Evolutionary conservation across 148 eudicot genomes (phyloP).

Genomic region (Nepenthes mirabilis): DNA sequence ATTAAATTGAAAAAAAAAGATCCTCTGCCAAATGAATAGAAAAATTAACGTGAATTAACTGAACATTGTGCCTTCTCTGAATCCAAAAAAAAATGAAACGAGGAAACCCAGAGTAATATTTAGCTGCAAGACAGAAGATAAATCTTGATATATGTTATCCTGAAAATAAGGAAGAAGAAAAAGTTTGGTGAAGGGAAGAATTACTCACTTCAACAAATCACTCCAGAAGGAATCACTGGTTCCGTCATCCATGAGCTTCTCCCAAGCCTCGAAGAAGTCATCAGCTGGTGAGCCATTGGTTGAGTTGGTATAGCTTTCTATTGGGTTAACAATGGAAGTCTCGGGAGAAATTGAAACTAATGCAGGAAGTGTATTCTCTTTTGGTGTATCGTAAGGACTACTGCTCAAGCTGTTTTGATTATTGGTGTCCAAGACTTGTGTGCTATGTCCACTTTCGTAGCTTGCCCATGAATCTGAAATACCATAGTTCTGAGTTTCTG

Average conservation of each 20-base stretch:
- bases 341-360: constrained; percentile 24
- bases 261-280: constrained; percentile 30
- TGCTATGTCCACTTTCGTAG: neutral
- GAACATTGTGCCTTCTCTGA: too few relatives aligned
- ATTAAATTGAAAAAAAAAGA: too few relatives aligned
- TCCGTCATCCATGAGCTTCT: constrained; percentile 34
- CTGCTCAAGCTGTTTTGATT: neutral
- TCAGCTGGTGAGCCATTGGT: constrained; percentile 11
- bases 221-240: constrained; percentile 28
- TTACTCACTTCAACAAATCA: constrained; percentile 18
- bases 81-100: too few relatives aligned
- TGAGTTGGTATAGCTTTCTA: constrained; percentile 26
- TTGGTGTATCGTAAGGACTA: constrained; percentile 1
- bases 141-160: too few relatives aligned
- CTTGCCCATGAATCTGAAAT: constrained; percentile 4
- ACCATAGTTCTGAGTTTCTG: constrained; percentile 1
- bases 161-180: neutral
- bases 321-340: constrained; percentile 10
- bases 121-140: too few relatives aligned
- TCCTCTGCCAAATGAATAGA: too few relatives aligned
- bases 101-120: too few relatives aligned
- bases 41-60: too few relatives aligned
- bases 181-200: neutral
- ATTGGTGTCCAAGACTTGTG: neutral
- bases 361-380: constrained; percentile 24